Conservation (phyloP, 768 basidiomycete genomes). For the Lactarius evosmus region DNA sequence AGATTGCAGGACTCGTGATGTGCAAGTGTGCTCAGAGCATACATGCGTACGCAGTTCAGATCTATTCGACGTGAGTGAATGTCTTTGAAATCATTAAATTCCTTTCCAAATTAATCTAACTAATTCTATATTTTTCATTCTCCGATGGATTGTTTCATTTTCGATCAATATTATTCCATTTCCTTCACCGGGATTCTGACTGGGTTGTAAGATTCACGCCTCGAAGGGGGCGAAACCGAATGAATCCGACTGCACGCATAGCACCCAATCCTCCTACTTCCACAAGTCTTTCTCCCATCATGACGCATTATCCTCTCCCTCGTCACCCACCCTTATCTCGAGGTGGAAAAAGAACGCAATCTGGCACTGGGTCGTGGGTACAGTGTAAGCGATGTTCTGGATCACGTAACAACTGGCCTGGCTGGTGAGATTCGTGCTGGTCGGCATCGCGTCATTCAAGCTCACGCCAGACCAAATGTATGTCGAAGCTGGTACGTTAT, state of each 20-base stretch:
- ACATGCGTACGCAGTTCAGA: no score
- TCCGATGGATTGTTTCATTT: no score
- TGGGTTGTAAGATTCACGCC: no score
- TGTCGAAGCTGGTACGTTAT: constrained; percentile 63
- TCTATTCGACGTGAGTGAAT: no score
- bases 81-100: no score
- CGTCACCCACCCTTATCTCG: not conserved
- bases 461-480: constrained; percentile 58
- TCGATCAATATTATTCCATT: no score
- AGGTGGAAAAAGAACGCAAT: not conserved
- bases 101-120: no score
- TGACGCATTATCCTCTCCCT: constrained; percentile 54
- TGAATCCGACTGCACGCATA: constrained; percentile 89
- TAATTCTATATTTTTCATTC: no score
- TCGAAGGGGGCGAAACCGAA: no score
- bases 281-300: constrained; percentile 71
- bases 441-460: constrained; percentile 80
- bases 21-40: no score
- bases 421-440: constrained; percentile 71
- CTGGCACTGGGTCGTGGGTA: not conserved
- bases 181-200: no score
- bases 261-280: constrained; percentile 76
- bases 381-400: constrained; percentile 88
- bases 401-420: constrained; percentile 72
- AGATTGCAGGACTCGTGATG: no score